Evolutionary conservation across 805 yeast species (phyloP), one percentile per base, ranked within the genome.

Genomic region (Saccharomycopsis javanensis): DNA sequence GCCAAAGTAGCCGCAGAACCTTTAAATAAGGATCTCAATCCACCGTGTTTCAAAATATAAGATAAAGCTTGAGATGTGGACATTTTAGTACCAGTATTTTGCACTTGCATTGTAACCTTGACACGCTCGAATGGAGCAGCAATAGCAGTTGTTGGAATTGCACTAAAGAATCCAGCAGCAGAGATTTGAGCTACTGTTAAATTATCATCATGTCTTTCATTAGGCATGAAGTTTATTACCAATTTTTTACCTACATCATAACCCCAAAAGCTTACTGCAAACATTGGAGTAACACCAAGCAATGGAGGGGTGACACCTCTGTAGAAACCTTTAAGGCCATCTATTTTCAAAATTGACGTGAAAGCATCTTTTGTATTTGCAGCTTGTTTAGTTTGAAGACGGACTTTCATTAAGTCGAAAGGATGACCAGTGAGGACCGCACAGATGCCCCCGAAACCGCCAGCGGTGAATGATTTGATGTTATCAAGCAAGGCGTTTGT

Each of bases 121-220:
- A 91, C 86, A 64, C 99, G 80, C 72, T 92, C 99, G 64, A 94
- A 90, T 1, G 99, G 99, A 0, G 97, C 97, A n/a, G 97, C 96
- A 18, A 92, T 88, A 55, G 87, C 79, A 0, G 98, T 94, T 7
- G 96, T 92, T 33, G 99, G 99, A 54, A 92, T 78, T 11, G 98
- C 98, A 58, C 95, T 85, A 61, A 92, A 73, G 75, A 91, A 91
- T 10, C 99, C 99, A 10, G 99, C 99, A 2, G 91, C 79, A 11
- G 95, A 84, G 60, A 87, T 83, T 66, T 91, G 88, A 0, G 73
- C 77, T 60, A 85, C 81, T 10, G 87, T 69, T 62, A 92, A 78
- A 10, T 37, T 54, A 11, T 35, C 30, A 16, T 27, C 52, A 1
- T 28, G 33, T 23, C 70, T 64, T 31, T 73, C 71, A 3, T 67